A percentile compares a stretch with the other conserved stretches of the same genome.
Evolutionary conservation across 164 flowering plant species (phyloP).

Genomic region (Aristolochia contorta): DNA sequence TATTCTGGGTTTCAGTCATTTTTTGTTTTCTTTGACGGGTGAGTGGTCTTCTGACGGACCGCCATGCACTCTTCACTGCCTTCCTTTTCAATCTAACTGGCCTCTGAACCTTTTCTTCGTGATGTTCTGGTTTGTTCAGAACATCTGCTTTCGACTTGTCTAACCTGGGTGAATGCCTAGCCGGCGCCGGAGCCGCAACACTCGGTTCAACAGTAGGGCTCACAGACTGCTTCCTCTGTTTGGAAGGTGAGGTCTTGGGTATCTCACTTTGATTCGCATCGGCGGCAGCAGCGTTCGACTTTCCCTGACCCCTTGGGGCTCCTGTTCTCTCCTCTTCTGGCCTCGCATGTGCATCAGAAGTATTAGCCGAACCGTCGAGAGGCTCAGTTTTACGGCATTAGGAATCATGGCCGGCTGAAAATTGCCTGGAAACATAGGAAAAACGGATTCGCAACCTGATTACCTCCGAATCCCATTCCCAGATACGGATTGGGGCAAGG

Average conservation of each 20-base stretch:
- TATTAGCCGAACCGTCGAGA: neutral
- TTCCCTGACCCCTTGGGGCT: neutral
- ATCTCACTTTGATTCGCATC: no score
- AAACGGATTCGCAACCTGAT: neutral
- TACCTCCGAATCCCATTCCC: neutral
- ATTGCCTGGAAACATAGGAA: neutral
- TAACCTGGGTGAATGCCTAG: constrained; percentile 2
- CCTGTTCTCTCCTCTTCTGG: neutral
- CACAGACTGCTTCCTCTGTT: no score
- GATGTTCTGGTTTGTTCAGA: neutral
- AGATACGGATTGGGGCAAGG: neutral
- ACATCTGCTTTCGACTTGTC: neutral
- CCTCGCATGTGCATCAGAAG: neutral
- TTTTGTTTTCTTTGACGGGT: no score
- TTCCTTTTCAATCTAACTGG: neutral
- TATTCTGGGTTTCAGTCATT: neutral
- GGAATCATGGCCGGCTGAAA: neutral
- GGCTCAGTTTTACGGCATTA: neutral
- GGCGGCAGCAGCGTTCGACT: neutral
- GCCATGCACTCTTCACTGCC: neutral
- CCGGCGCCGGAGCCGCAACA: neutral
- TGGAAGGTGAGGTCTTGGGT: no score
- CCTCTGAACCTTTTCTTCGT: neutral
- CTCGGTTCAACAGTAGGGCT: neutral
- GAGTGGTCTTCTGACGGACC: no score